A percentile compares a stretch with the other conserved stretches of the same genome.
phyloP scores from a whole-genome alignment of 106 monocot genomes.

The Apostasia shenzhenica region DNA sequence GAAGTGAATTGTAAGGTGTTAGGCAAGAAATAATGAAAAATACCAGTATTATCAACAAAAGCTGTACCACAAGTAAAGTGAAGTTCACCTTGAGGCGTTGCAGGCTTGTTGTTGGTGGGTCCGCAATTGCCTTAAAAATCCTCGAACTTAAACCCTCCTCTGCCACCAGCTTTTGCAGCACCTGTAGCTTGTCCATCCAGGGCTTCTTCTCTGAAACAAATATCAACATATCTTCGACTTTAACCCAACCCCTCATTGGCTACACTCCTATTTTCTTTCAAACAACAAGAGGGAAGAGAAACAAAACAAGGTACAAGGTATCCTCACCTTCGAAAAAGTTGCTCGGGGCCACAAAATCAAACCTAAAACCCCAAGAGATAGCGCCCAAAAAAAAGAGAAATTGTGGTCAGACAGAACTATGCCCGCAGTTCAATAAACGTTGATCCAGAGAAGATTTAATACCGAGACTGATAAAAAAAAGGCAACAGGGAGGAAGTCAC shows the following conservation, averaged over 20 bases:
- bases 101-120: conserved; percentile 93
- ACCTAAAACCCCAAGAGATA: conserved; percentile 23
- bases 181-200: conserved; percentile 89
- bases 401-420: neutral
- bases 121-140: conserved; percentile 95
- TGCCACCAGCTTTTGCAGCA: conserved; percentile 68
- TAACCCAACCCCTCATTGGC: neutral
- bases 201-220: conserved; percentile 58
- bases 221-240: neutral
- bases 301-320: neutral
- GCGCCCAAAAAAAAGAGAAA: neutral
- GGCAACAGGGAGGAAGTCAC: conserved; percentile 4
- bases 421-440: too few species aligned
- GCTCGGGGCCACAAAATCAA: conserved; percentile 90
- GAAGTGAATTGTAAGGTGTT: too few species aligned
- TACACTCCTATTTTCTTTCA: neutral
- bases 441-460: neutral
- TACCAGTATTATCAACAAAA: neutral
- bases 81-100: conserved; percentile 77
- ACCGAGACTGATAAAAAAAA: neutral
- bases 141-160: conserved; percentile 37
- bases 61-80: neutral
- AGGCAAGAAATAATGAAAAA: neutral
- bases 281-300: neutral
- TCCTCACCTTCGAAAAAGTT: conserved; percentile 64